These are phyloP conservation scores for Camelina neglecta DNA, from an alignment of 345 rosid species.

Conservation along the genomic window DNA sequence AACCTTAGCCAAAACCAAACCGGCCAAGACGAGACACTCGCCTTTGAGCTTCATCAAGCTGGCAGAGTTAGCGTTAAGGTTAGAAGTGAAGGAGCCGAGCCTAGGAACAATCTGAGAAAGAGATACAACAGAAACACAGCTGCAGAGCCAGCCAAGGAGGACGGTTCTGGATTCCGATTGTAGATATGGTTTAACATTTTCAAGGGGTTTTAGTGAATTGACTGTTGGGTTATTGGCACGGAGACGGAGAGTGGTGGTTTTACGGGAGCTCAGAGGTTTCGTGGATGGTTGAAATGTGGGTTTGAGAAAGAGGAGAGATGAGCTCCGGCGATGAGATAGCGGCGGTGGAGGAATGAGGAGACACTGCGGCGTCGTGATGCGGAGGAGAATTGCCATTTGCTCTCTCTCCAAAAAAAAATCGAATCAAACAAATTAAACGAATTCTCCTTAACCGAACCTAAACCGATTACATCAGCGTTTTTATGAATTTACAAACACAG, in stretches of 20 bases:
- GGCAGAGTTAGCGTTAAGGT: constrained; percentile 37
- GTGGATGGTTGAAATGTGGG: constrained; percentile 28
- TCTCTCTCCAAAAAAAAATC: not conserved
- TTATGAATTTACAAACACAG: not conserved
- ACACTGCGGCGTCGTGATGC: constrained; percentile 37
- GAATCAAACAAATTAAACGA: too few relatives aligned
- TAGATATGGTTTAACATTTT: constrained; percentile 60
- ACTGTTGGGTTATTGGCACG: constrained; percentile 19
- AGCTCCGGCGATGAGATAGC: constrained; percentile 15
- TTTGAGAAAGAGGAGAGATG: constrained; percentile 29
- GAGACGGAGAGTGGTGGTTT: constrained; percentile 23
- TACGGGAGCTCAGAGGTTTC: constrained; percentile 44
- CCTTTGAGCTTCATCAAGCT: constrained; percentile 42
- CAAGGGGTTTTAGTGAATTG: constrained; percentile 50
- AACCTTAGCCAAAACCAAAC: constrained; percentile 55
- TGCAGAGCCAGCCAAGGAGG: constrained; percentile 84
- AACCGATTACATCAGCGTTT: constrained; percentile 18
- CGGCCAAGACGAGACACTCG: constrained; percentile 54
- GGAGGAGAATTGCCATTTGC: constrained; percentile 36
- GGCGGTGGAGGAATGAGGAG: constrained; percentile 33
- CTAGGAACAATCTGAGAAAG: constrained; percentile 75
- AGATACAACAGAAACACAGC: constrained; percentile 71
- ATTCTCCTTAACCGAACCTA: constrained; percentile 30
- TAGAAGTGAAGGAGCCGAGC: constrained; percentile 59
- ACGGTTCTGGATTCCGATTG: constrained; percentile 61